Conservation (phyloP, 2,329 filamentous ascomycete species). For the Colletotrichum graminicola region DNA sequence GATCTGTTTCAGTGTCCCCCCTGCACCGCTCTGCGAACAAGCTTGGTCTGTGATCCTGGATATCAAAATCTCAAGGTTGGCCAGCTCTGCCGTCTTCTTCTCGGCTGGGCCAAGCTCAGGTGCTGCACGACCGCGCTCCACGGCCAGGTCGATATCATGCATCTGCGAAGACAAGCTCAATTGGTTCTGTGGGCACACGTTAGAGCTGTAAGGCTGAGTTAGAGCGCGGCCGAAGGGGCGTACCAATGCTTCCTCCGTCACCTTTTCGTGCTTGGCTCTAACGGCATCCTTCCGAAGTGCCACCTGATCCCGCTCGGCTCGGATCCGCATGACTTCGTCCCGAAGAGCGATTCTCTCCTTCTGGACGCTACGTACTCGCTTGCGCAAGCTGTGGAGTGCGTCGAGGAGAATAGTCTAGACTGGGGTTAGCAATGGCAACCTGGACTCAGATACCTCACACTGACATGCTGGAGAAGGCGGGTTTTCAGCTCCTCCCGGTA, state of each 20-base stretch:
- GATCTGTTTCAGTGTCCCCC: constrained; percentile 68
- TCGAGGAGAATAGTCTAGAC: constrained; percentile 69
- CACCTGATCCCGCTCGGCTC: constrained; percentile 71
- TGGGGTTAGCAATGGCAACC: constrained; percentile 31
- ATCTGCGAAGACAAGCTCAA: constrained; percentile 68
- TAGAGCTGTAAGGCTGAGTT: constrained; percentile 26
- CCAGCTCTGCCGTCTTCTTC: constrained; percentile 63
- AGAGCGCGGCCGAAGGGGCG: constrained; percentile 44
- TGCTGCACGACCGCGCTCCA: constrained; percentile 63
- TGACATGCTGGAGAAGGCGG: constrained; percentile 69
- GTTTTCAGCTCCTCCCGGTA: constrained; percentile 69
- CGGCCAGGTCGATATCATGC: constrained; percentile 72
- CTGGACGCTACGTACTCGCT: constrained; percentile 68
- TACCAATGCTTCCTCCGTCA: constrained; percentile 65
- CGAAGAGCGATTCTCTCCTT: constrained; percentile 69
- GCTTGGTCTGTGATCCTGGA: constrained; percentile 67
- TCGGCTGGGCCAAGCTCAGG: constrained; percentile 59
- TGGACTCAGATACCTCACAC: constrained; percentile 46
- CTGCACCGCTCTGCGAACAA: constrained; percentile 61
- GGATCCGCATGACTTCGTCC: constrained; percentile 70
- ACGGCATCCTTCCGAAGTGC: constrained; percentile 73
- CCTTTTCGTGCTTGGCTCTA: constrained; percentile 69
- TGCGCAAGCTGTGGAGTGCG: constrained; percentile 67
- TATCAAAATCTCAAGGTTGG: constrained; percentile 69
- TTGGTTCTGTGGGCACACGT: constrained; percentile 53